Percentiles rank a stretch among this genome's conserved stretches.
These are phyloP conservation scores for Telfairia occidentalis DNA, from an alignment of 331 rosid genomes.

Conservation along the genomic window DNA sequence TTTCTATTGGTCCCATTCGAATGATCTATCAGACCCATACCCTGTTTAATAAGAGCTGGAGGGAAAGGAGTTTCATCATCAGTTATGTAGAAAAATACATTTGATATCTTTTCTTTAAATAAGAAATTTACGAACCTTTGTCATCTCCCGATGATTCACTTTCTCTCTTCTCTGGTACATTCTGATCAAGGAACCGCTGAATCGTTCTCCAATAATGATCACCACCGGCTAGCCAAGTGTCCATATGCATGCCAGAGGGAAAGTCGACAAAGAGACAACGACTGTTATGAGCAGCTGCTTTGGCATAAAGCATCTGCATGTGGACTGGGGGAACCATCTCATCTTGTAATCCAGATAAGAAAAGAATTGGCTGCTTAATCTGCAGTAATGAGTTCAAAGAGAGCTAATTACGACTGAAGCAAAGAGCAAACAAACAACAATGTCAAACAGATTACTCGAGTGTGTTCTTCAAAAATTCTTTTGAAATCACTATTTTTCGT, in stretches of 20 bases:
- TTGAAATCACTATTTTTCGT: background rate
- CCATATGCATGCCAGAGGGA: slow-evolving; percentile 98
- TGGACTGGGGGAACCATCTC: slow-evolving; percentile 96
- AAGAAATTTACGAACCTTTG: slow-evolving; percentile 24
- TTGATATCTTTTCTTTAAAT: background rate
- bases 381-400: slow-evolving; percentile 25
- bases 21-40: background rate
- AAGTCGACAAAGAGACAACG: slow-evolving; percentile 64
- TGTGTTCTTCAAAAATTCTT: background rate
- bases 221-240: slow-evolving; percentile 90
- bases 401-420: slow-evolving; percentile 10
- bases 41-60: background rate
- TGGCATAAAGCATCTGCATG: slow-evolving; percentile 82
- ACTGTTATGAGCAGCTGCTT: slow-evolving; percentile 82
- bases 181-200: slow-evolving; percentile 51
- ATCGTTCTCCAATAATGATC: slow-evolving; percentile 80
- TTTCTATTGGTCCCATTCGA: background rate
- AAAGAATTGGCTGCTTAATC: slow-evolving; percentile 91
- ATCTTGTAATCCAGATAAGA: slow-evolving; percentile 91
- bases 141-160: slow-evolving; percentile 34
- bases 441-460: background rate
- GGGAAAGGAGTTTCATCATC: background rate
- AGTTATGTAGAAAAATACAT: background rate
- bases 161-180: slow-evolving; percentile 40
- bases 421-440: slow-evolving; percentile 4